Evolutionary conservation across 768 basidiomycete genomes (phyloP), one percentile per base, ranked within the genome.

Genomic region (Trametes cinnabarina): DNA sequence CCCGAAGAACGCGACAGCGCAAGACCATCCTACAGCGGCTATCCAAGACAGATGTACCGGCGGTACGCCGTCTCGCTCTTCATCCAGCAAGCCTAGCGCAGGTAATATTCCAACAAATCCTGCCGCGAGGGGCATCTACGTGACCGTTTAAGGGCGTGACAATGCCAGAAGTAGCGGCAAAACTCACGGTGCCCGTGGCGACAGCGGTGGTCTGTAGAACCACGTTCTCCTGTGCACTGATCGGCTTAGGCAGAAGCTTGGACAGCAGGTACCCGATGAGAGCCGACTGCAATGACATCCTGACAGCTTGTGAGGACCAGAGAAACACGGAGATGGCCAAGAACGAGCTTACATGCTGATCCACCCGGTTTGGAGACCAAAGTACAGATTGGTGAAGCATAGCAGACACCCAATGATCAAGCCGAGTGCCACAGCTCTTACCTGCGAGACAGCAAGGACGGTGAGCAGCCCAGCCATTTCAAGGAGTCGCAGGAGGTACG

Each of bases 231-330:
- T 94, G 92, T 0, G 94, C 87, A n/a, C 86, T 87, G 30, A 95
- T 80, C 0, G 88, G 88, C 3, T 73, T 78, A 1, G 86, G 85
- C 5, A 94, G 76, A 62, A 90, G 74, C 51, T 84, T 79, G 55
- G 94, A 94, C 47, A 96, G 68, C 4, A 95, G 83, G 70, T 88
- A 97, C 4, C 94, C 96, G 32, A 98, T 87, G 34, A 98, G 79
- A 11, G 95, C 92, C 0, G 94, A 95, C 68, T 98, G 94, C 25
- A 96, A 81, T 9, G 94, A 94, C 94, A 95, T 96, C 92, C 92
- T 92, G 30, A 32, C 6, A 12, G 6, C 30, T 32, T 12, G 12
- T 32, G 6, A 51, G 41, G 19, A n/a, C 41, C 54, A 25, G 43
- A 46, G n/a, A 25, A 12, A 30, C 30, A 37, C 57, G 47, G 0